A percentile compares a stretch with the other conserved stretches of the same genome.
Conservation (phyloP, 305 asterid genomes). For the Solanum chacoense region DNA sequence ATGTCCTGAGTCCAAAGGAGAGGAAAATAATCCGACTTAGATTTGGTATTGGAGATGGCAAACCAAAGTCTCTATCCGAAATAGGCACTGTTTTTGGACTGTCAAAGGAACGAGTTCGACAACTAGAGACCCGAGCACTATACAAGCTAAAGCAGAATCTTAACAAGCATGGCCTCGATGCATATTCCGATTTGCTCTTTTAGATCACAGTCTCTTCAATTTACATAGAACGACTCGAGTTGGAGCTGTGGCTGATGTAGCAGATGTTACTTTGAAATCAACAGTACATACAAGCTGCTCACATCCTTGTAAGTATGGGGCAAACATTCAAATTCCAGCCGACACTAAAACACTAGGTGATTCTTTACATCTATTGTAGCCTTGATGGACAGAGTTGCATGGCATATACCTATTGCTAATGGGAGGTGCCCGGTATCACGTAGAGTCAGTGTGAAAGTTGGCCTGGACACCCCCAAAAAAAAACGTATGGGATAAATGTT, state of each 20-base stretch:
- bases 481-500: background rate
- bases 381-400: background rate
- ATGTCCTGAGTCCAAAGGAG: conserved; percentile 67
- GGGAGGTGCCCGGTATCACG: background rate
- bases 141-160: conserved; percentile 48
- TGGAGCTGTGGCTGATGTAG: background rate
- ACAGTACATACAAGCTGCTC: background rate
- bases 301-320: background rate
- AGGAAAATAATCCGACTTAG: conserved; percentile 60
- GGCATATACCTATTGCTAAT: background rate
- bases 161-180: conserved; percentile 52
- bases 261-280: background rate
- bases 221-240: background rate
- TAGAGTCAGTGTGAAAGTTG: background rate
- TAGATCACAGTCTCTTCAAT: conserved; percentile 14
- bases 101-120: conserved; percentile 47
- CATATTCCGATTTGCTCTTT: conserved; percentile 44
- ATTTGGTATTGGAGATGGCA: conserved; percentile 58
- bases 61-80: conserved; percentile 53
- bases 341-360: background rate
- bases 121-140: conserved; percentile 34
- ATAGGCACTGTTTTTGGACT: conserved; percentile 62
- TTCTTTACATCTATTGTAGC: background rate
- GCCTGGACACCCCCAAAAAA: background rate
- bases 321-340: background rate